These are phyloP conservation scores for Articulospora tetracladia DNA, from an alignment of 495 filamentous ascomycete species.

Conservation along the genomic window DNA sequence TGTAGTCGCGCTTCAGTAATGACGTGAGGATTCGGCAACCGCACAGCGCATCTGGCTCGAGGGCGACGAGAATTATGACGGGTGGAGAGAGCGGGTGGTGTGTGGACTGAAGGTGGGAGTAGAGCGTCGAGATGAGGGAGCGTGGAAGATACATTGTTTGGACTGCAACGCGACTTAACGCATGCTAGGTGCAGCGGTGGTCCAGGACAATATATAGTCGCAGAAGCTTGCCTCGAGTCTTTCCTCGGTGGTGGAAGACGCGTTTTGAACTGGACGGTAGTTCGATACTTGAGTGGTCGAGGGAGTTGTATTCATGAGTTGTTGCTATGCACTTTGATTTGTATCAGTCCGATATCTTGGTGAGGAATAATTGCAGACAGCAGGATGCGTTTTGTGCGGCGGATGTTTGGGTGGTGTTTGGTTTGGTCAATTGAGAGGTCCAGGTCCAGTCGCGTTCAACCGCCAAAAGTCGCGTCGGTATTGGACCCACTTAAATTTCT, in stretches of 20 bases:
- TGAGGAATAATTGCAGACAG: neutral
- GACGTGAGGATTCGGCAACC: slow-evolving; percentile 90
- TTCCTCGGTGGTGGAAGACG: neutral
- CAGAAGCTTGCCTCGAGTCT: neutral
- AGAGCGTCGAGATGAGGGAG: slow-evolving; percentile 80
- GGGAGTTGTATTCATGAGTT: no score
- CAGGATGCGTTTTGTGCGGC: neutral
- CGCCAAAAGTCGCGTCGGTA: neutral
- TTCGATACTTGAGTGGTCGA: no score
- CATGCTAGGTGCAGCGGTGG: slow-evolving; percentile 5
- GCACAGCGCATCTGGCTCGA: slow-evolving; percentile 94
- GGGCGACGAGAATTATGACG: slow-evolving; percentile 86
- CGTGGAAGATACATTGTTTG: slow-evolving; percentile 88
- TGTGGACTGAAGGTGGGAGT: slow-evolving; percentile 76
- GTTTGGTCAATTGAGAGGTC: neutral
- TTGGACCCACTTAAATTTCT: neutral
- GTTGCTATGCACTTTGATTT: no score
- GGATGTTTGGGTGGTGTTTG: neutral
- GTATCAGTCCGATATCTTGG: neutral
- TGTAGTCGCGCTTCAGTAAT: slow-evolving; percentile 92
- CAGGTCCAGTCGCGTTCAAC: neutral
- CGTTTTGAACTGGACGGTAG: neutral
- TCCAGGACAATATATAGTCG: neutral
- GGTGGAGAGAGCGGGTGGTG: slow-evolving; percentile 82
- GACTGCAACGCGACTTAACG: slow-evolving; percentile 13